These are phyloP conservation scores for Pezicula carpinea DNA, from an alignment of 2,329 filamentous ascomycete genomes.

Conservation along the genomic window DNA sequence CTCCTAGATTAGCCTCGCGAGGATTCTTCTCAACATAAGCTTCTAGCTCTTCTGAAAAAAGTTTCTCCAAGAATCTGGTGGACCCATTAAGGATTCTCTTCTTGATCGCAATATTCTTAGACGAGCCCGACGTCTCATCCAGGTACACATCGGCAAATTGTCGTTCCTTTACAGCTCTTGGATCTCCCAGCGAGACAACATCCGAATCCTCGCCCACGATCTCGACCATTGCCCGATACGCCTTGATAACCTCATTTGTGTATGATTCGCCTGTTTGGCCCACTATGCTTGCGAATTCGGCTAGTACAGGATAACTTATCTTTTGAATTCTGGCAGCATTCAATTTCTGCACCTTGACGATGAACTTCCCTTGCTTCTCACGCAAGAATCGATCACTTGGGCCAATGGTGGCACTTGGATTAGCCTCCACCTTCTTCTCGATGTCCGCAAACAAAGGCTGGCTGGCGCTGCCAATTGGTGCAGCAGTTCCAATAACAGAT, in stretches of 20 bases:
- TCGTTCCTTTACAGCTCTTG: constrained; percentile 67
- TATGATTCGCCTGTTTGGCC: constrained; percentile 64
- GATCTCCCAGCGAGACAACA: constrained; percentile 52
- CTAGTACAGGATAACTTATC: constrained; percentile 66
- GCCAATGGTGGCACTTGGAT: constrained; percentile 41
- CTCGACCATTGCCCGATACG: constrained; percentile 75
- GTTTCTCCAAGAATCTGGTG: constrained; percentile 72
- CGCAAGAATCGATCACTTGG: constrained; percentile 72
- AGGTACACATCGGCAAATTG: constrained; percentile 74
- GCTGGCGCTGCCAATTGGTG: constrained; percentile 57
- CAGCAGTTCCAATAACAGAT: constrained; percentile 82
- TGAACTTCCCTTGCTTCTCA: constrained; percentile 79
- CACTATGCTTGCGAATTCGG: constrained; percentile 73
- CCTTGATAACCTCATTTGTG: constrained; percentile 70
- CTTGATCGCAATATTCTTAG: constrained; percentile 60
- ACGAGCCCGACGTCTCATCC: constrained; percentile 65
- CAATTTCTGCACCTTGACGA: constrained; percentile 72
- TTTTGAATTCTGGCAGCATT: constrained; percentile 68
- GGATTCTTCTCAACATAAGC: constrained; percentile 75
- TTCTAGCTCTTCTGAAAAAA: constrained; percentile 76
- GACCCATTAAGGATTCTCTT: constrained; percentile 79
- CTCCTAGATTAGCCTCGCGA: constrained; percentile 82
- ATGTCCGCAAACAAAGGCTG: constrained; percentile 65
- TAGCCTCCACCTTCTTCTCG: constrained; percentile 49
- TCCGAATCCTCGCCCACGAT: constrained; percentile 71